A percentile compares a stretch with the other conserved stretches of the same genome.
Conservation (phyloP, 441 rosid genomes). For the Raphanus hybrid region DNA sequence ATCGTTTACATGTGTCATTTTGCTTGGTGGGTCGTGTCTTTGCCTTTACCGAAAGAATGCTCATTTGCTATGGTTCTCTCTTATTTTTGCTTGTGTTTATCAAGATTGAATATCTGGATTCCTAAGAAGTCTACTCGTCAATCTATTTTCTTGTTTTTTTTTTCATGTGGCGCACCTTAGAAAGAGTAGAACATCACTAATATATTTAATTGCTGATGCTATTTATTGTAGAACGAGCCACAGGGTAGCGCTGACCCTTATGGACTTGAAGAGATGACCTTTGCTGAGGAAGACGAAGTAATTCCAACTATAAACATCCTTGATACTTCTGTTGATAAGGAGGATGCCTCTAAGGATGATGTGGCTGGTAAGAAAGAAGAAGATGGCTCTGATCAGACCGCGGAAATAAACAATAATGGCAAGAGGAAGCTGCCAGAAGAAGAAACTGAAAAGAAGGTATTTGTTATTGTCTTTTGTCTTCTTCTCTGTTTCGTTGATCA, state of each 20-base stretch:
- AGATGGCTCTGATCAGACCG: conserved; percentile 46
- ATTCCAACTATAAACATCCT: conserved; percentile 48
- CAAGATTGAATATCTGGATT: conserved; percentile 20
- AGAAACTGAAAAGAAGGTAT: conserved; percentile 65
- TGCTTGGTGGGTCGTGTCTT: conserved; percentile 28
- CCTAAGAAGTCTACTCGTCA: neutral
- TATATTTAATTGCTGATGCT: conserved; percentile 23
- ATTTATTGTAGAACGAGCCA: conserved; percentile 53
- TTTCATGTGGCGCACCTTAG: conserved; percentile 7
- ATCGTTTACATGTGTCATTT: conserved; percentile 18
- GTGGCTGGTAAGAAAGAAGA: conserved; percentile 50
- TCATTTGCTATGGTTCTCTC: conserved; percentile 17
- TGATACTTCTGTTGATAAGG: conserved; percentile 51
- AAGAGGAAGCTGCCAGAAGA: conserved; percentile 75
- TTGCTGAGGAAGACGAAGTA: conserved; percentile 77
- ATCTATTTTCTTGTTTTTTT: neutral
- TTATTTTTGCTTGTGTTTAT: conserved; percentile 13
- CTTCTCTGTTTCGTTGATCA: neutral
- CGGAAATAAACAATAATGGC: conserved; percentile 51
- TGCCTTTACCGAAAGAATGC: conserved; percentile 1
- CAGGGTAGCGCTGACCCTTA: conserved; percentile 48
- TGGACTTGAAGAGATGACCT: conserved; percentile 86
- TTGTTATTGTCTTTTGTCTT: conserved; percentile 17
- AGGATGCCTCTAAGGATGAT: conserved; percentile 44
- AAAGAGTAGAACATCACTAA: neutral